These are phyloP conservation scores for Guadua angustifolia DNA, from an alignment of 176 grass and related monocot genomes.

Conservation along the genomic window DNA sequence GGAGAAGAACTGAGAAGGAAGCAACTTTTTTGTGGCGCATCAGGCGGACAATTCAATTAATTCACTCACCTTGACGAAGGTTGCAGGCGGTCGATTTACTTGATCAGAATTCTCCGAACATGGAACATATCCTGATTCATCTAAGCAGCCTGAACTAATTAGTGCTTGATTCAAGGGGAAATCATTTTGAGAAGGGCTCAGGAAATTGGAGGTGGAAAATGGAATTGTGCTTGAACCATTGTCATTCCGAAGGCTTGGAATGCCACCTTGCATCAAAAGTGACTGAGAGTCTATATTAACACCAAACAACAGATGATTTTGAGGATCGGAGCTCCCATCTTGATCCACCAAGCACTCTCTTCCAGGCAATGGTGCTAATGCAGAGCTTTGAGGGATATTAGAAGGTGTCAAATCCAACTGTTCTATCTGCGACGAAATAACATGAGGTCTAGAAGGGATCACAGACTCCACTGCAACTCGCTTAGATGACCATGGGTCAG, in stretches of 20 bases:
- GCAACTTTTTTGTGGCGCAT: constrained; percentile 6
- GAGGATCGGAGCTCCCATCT: constrained; percentile 60
- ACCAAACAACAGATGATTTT: constrained; percentile 76
- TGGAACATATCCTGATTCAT: constrained; percentile 55
- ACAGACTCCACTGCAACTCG: constrained; percentile 68
- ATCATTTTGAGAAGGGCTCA: constrained; percentile 67
- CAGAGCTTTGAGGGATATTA: constrained; percentile 51
- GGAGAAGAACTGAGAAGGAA: background rate
- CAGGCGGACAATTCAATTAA: constrained; percentile 14
- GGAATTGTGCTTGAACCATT: constrained; percentile 52
- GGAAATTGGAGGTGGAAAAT: constrained; percentile 68
- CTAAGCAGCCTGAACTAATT: constrained; percentile 58
- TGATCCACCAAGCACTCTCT: constrained; percentile 68
- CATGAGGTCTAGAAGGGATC: constrained; percentile 46
- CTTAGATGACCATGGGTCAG: constrained; percentile 74
- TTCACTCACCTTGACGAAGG: constrained; percentile 84
- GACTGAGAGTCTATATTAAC: constrained; percentile 81
- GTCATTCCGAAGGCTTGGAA: constrained; percentile 58
- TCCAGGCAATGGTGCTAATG: constrained; percentile 72
- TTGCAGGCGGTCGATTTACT: constrained; percentile 54
- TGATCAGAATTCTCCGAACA: constrained; percentile 62
- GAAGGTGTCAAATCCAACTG: constrained; percentile 55
- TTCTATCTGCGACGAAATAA: constrained; percentile 45
- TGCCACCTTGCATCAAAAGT: constrained; percentile 71
- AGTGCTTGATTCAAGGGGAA: constrained; percentile 73